Evolutionary conservation across 1,139 yeast species (phyloP), one percentile per base, ranked within the genome.

Genomic region (Yamadazyma buinensis): DNA sequence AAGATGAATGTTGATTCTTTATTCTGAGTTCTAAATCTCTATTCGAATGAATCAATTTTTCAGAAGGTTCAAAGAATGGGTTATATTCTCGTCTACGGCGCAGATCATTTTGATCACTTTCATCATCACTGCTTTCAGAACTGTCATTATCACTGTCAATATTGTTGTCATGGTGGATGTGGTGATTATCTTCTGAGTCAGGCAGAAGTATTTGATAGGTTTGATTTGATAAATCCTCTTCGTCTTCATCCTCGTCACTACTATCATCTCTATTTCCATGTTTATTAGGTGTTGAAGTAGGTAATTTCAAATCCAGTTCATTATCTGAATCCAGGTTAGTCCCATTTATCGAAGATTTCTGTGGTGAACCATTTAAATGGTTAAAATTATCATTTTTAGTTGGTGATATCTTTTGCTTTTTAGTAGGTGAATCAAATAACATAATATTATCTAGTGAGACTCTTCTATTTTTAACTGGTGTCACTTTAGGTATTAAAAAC

Each of bases 381-480:
- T 19, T 10, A 23, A 14, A 29, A 11, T 21, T 24, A 15, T 30
- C 12, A 22, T 14, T 23, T 15, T 39, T 37, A 3, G 40, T 34
- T 2, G 46, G 47, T n/a, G 49, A 43, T n/a, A 42, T 23, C 18
- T 33, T 42, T 18, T 31, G 44, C 28, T 45, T 49, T 39, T 51
- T 52, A 2, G 50, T 43, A 2, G 57, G 68, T 0, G 69, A 62
- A 22, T 55, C 54, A 17, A 64, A 44, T 30, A 61, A 40, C 13
- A 60, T 42, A 24, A 60, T 59, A 35, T 45, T 42, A 34, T 45
- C 50, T 11, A 46, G 42, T 1, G 45, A 35, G 8, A 36, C 41
- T 25, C 37, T 40, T 14, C 33, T 20, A 11, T 35, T 22, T 26
- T 15, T 29, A 5, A n/a, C 25, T 7, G 30, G 26, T 7, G 29